Percentiles rank a stretch among this genome's conserved stretches.
Evolutionary conservation across 176 grass and related monocot species (phyloP).

Genomic region (Aegilops tauschii): DNA sequence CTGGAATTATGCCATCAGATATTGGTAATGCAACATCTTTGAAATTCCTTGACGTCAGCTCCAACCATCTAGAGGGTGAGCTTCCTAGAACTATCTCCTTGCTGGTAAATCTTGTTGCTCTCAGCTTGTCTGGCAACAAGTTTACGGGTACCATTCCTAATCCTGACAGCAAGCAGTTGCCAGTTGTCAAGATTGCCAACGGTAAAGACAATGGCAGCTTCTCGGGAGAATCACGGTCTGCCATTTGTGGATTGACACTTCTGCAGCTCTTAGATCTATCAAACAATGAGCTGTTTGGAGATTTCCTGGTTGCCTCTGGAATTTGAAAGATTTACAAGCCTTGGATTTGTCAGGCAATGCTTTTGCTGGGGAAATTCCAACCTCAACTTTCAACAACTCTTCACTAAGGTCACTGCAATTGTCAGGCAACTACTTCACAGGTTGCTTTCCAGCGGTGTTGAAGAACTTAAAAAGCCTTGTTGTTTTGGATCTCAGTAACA

Average conservation of each 20-base stretch:
- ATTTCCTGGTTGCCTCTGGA: neutral
- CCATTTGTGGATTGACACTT: neutral
- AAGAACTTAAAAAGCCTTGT: too few species aligned
- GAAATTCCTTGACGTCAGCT: neutral
- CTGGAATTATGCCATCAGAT: neutral
- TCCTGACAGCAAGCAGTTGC: neutral
- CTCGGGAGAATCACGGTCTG: neutral
- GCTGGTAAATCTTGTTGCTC: neutral
- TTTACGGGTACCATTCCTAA: neutral
- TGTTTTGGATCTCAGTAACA: neutral
- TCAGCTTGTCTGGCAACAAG: neutral
- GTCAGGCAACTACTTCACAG: too few species aligned
- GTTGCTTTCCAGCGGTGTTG: too few species aligned
- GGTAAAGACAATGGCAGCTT: neutral
- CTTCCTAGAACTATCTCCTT: neutral
- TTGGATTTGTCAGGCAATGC: neutral
- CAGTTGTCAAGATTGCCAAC: neutral
- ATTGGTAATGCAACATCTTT: conserved; percentile 37
- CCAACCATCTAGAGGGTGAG: neutral
- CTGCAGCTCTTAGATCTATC: neutral
- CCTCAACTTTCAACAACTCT: neutral
- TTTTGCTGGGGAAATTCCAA: neutral
- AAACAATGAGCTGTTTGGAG: neutral
- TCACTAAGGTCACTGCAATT: neutral
- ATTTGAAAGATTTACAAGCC: neutral